A percentile compares a stretch with the other conserved stretches of the same genome.
phyloP scores from a whole-genome alignment of 148 eudicot genomes.

The Limonium bicolor region DNA sequence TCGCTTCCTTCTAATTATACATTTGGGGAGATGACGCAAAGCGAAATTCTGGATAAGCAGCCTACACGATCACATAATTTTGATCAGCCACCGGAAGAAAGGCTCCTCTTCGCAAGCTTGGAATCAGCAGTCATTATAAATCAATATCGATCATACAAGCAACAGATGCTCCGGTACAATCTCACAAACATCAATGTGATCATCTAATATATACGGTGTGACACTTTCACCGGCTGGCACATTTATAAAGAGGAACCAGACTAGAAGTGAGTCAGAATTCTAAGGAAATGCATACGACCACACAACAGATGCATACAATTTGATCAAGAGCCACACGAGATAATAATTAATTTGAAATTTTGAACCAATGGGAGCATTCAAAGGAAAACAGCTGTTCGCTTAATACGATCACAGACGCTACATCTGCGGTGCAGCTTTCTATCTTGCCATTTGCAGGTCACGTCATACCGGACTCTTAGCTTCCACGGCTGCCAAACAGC shows the following conservation, averaged over 20 bases:
- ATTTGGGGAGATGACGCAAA: conserved; percentile 21
- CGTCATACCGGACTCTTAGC: neutral
- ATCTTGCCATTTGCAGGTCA: neutral
- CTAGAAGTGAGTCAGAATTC: too few species aligned
- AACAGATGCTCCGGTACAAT: neutral
- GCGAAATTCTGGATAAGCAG: conserved; percentile 7
- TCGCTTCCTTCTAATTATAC: conserved; percentile 34
- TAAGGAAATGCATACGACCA: too few species aligned
- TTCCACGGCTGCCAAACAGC: neutral
- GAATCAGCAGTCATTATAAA: neutral
- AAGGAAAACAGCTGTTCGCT: too few species aligned
- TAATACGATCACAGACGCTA: too few species aligned
- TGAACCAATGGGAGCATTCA: too few species aligned
- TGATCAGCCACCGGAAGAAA: neutral
- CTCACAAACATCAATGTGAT: too few species aligned
- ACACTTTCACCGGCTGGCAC: too few species aligned
- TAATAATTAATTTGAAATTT: neutral
- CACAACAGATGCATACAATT: neutral
- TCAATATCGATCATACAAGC: neutral
- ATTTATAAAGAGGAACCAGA: too few species aligned
- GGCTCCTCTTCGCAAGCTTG: neutral
- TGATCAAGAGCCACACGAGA: neutral
- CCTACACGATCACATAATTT: neutral
- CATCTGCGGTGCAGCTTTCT: too few species aligned
- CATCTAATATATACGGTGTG: too few species aligned